Percentiles rank a stretch among this genome's conserved stretches.
Evolutionary conservation across 1,284 basidiomycete genomes (phyloP).

Genomic region (Fistulinella cinereoalba): DNA sequence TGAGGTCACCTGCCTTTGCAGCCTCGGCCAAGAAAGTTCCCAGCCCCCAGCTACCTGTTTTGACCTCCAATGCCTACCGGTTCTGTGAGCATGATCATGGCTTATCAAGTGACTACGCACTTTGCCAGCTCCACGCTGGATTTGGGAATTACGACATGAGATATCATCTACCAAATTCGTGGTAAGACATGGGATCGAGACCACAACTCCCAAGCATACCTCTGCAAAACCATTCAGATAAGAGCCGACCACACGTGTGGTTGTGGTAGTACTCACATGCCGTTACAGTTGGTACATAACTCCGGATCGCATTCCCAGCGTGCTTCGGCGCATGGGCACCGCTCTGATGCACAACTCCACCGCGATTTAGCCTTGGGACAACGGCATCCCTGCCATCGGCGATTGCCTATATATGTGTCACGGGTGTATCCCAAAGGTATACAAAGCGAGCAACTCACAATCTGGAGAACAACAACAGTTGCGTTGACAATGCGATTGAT

Average conservation of each 20-base stretch:
- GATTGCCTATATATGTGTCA: slow-evolving; percentile 28
- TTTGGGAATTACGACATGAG: slow-evolving; percentile 31
- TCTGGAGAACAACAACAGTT: slow-evolving; percentile 38
- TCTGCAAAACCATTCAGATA: slow-evolving; percentile 11
- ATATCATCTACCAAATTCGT: slow-evolving; percentile 19
- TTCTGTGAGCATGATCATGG: slow-evolving; percentile 1
- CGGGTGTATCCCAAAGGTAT: neutral
- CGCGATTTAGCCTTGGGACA: slow-evolving; percentile 30
- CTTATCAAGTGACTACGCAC: slow-evolving; percentile 11
- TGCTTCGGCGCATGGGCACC: slow-evolving; percentile 37
- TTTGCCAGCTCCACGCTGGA: slow-evolving; percentile 25
- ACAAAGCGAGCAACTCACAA: slow-evolving; percentile 32
- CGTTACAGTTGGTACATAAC: slow-evolving; percentile 25
- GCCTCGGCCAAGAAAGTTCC: slow-evolving; percentile 41
- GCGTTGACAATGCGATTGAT: slow-evolving; percentile 38
- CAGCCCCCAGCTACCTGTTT: slow-evolving; percentile 39
- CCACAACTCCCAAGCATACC: slow-evolving; percentile 19
- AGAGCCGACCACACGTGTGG: neutral
- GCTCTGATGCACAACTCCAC: slow-evolving; percentile 25
- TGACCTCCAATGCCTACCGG: slow-evolving; percentile 35
- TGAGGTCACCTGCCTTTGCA: slow-evolving; percentile 31
- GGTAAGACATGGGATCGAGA: neutral
- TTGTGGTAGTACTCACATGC: slow-evolving; percentile 20
- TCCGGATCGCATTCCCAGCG: slow-evolving; percentile 45
- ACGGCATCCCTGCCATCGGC: slow-evolving; percentile 41